Evolutionary conservation across 805 yeast species (phyloP), one percentile per base, ranked within the genome.

Genomic region (Deakozyma indianensis): DNA sequence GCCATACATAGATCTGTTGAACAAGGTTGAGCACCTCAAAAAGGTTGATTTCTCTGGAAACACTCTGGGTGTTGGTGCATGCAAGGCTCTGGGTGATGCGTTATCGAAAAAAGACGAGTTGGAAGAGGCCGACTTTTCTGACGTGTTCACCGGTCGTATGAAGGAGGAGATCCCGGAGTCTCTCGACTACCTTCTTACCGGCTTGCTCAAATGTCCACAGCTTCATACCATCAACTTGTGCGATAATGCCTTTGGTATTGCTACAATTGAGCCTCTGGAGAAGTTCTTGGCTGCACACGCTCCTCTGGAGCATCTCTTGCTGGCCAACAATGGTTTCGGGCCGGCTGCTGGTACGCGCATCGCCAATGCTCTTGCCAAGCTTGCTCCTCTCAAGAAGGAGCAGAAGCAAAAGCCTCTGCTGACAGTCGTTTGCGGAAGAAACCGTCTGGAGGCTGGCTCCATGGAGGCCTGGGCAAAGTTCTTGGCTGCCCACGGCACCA

Each of bases 281-380:
- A 71, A 69, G 23, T 87, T 80, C 56, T 69, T 92, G 48, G 67
- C 83, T 11, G 71, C 80, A 54, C 94, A 90, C 28, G 73, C 76
- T 16, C 78, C 94, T 22, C 66, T 92, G 46, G 82, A 84, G 63
- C 96, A 92, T 60, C 73, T 92, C 62, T 79, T 85, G 53, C 70
- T 92, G 50, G 81, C 96, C 42, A 92, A 92, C 66, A 92, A 92
- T 62, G 99, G 99, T 46, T 81, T 92, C 78, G 99, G 99, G 28
- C 99, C 99, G 22, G 83, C 83, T 61, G 95, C 97, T 0, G 98
- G 99, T 56, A 81, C 90, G 47, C 76, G 95, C 61, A 83, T 92
- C 50, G 99, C 96, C 49, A 77, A 78, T 55, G 84, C 95, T 3
- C 73, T 92, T 42, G 84, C 70, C 65, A 71, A 74, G 53, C 72